These are phyloP conservation scores for Boletus rubropictus DNA, from an alignment of 768 basidiomycete species.

Conservation along the genomic window DNA sequence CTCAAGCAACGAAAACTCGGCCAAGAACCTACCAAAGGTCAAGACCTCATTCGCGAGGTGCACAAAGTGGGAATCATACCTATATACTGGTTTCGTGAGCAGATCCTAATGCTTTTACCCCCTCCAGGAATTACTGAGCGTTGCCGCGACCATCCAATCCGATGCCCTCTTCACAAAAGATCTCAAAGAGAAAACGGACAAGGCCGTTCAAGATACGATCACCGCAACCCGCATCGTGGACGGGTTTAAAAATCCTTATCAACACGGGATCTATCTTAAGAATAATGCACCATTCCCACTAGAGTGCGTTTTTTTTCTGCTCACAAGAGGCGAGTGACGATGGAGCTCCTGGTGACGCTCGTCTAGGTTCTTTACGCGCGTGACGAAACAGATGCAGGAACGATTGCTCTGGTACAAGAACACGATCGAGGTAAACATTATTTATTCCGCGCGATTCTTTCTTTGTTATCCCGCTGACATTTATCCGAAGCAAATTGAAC, in stretches of 20 bases:
- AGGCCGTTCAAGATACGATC: constrained; percentile 76
- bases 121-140: constrained; percentile 57
- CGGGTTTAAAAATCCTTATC: constrained; percentile 71
- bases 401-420: constrained; percentile 72
- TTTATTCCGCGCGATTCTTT: background rate
- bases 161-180: constrained; percentile 65
- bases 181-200: constrained; percentile 68
- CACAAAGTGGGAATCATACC: constrained; percentile 49
- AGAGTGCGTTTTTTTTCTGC: constrained; percentile 46
- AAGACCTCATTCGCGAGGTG: constrained; percentile 59
- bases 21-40: constrained; percentile 66
- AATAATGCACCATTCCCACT: constrained; percentile 78
- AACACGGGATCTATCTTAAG: constrained; percentile 63
- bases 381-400: constrained; percentile 67
- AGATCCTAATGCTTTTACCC: background rate
- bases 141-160: constrained; percentile 55
- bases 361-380: constrained; percentile 62
- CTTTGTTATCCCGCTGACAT: background rate
- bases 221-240: constrained; percentile 72
- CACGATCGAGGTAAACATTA: constrained; percentile 61
- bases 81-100: background rate
- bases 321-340: background rate
- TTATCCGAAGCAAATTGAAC: constrained; percentile 53
- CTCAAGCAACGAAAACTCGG: constrained; percentile 71
- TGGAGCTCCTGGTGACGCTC: background rate